Evolutionary conservation across 306 rosid species (phyloP).

Genomic region (Cajanus cajan): DNA sequence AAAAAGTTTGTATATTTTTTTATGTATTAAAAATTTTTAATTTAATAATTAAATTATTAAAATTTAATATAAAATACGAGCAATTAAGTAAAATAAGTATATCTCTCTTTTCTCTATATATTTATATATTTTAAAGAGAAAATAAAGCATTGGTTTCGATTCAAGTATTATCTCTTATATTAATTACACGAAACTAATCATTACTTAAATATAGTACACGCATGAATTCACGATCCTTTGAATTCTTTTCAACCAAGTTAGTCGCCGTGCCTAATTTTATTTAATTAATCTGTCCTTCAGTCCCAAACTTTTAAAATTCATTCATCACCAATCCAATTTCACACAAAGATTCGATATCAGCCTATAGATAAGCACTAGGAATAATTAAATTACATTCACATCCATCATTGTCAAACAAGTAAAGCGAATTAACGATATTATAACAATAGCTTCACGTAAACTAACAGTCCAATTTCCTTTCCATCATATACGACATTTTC

Average conservation of each 20-base stretch:
- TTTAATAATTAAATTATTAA: too few species aligned
- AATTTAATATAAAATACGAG: too few species aligned
- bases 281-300: not conserved
- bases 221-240: not conserved
- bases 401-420: constrained; percentile 19
- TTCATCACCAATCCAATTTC: constrained; percentile 16
- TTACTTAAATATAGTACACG: not conserved
- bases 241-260: not conserved
- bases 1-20: too few species aligned
- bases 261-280: not conserved
- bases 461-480: constrained; percentile 1
- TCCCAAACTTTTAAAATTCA: not conserved
- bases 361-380: not conserved
- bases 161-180: not conserved
- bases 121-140: too few species aligned
- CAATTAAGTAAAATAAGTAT: too few species aligned
- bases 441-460: not conserved
- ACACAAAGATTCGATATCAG: not conserved
- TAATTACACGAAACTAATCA: not conserved
- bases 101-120: too few species aligned
- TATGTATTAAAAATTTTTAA: too few species aligned
- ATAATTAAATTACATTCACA: not conserved
- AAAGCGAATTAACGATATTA: not conserved
- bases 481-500: not conserved
- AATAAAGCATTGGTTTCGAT: not conserved